Percentiles rank a stretch among this genome's conserved stretches.
Evolutionary conservation across 2,329 filamentous ascomycete genomes (phyloP).

Genomic region (Fusarium stilboides): DNA sequence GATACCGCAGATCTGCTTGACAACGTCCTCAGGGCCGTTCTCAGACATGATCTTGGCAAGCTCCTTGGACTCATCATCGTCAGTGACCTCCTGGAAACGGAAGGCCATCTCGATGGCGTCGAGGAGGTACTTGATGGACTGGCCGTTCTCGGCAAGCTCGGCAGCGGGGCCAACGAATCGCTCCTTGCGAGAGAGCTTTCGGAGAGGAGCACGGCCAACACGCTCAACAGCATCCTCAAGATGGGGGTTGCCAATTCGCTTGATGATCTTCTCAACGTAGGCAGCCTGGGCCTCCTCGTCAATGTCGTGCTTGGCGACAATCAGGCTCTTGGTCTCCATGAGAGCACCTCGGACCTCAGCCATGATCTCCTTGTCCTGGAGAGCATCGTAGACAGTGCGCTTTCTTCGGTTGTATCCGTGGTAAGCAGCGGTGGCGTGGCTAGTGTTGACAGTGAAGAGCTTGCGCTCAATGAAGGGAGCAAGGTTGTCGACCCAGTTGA

Average conservation of each 20-base stretch:
- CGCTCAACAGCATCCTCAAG: conserved; percentile 94
- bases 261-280: conserved; percentile 94
- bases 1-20: conserved; percentile 85
- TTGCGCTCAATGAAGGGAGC: conserved; percentile 98
- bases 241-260: conserved; percentile 92
- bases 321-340: conserved; percentile 87
- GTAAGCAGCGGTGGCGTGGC: conserved; percentile 96
- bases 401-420: conserved; percentile 91
- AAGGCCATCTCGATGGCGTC: conserved; percentile 92
- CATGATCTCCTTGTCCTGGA: conserved; percentile 85
- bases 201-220: conserved; percentile 92
- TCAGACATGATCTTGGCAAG: conserved; percentile 88
- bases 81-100: conserved; percentile 94
- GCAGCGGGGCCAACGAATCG: conserved; percentile 94
- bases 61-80: conserved; percentile 89
- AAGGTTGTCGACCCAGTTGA: conserved; percentile 94
- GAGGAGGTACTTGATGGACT: conserved; percentile 81
- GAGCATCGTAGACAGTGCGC: conserved; percentile 89
- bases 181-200: conserved; percentile 95
- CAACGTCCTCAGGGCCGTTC: conserved; percentile 80
- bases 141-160: conserved; percentile 86
- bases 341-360: conserved; percentile 84
- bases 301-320: conserved; percentile 90
- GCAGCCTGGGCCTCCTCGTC: conserved; percentile 80
- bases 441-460: conserved; percentile 99